phyloP scores from a whole-genome alignment of 2,329 filamentous ascomycete species.

The Stromatinia cepivora region DNA sequence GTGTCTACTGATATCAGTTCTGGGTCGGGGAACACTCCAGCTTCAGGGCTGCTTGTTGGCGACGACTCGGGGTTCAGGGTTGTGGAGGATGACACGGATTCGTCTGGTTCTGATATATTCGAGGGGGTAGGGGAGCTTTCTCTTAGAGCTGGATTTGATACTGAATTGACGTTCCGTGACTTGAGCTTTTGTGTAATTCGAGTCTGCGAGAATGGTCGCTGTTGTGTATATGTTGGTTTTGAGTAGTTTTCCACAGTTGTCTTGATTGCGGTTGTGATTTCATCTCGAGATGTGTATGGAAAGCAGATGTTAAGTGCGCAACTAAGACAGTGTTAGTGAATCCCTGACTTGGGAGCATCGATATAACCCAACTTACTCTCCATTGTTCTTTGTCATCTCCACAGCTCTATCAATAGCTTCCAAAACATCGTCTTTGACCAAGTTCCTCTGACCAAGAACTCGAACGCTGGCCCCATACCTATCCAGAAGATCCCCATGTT shows the following conservation, averaged over 20 bases:
- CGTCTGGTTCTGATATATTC: constrained; percentile 45
- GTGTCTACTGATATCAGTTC: constrained; percentile 85
- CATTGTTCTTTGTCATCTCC: constrained; percentile 83
- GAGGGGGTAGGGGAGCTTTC: constrained; percentile 51
- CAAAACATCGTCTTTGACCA: constrained; percentile 84
- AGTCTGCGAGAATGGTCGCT: constrained; percentile 79
- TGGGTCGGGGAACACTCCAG: constrained; percentile 63
- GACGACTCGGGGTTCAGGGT: constrained; percentile 46
- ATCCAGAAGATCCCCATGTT: constrained; percentile 91
- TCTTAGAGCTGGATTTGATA: constrained; percentile 29
- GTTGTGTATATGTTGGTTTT: constrained; percentile 63
- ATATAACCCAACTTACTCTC: constrained; percentile 55
- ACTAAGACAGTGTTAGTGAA: constrained; percentile 39
- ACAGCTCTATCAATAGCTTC: constrained; percentile 85
- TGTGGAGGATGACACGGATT: constrained; percentile 60
- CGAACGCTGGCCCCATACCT: constrained; percentile 87
- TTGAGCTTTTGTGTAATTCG: constrained; percentile 86
- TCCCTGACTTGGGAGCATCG: no score
- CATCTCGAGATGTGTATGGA: constrained; percentile 92
- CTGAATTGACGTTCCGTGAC: constrained; percentile 55
- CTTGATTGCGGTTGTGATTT: constrained; percentile 88
- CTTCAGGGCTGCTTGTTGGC: constrained; percentile 34
- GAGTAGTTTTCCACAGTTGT: constrained; percentile 86
- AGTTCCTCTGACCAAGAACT: constrained; percentile 78
- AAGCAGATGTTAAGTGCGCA: constrained; percentile 92